Conservation (phyloP, 2,329 filamentous ascomycete genomes). For the Colletotrichum agaves region DNA sequence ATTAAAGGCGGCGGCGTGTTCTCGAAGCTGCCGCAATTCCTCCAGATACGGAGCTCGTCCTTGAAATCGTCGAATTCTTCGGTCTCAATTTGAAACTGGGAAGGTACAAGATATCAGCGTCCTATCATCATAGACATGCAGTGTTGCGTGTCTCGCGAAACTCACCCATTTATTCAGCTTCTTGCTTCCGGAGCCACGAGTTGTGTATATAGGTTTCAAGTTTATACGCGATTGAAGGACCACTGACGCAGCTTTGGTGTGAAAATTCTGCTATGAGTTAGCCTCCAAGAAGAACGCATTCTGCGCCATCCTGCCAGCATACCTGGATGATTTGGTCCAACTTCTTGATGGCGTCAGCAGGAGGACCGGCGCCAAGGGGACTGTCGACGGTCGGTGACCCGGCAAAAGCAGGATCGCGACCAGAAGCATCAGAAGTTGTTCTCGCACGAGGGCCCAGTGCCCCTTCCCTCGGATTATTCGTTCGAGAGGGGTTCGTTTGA, state of each 20-base stretch:
- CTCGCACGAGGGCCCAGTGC: slow-evolving; percentile 52
- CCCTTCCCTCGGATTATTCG: slow-evolving; percentile 79
- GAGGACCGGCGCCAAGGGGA: slow-evolving; percentile 58
- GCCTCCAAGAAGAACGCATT: neutral
- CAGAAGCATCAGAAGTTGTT: slow-evolving; percentile 55
- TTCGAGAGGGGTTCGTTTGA: slow-evolving; percentile 76
- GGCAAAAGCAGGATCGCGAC: slow-evolving; percentile 48
- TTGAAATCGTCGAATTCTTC: slow-evolving; percentile 90
- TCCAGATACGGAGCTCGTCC: slow-evolving; percentile 86
- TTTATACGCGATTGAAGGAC: slow-evolving; percentile 84
- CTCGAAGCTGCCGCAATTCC: slow-evolving; percentile 75
- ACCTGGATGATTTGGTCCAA: slow-evolving; percentile 96
- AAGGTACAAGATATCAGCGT: neutral
- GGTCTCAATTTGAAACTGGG: slow-evolving; percentile 92
- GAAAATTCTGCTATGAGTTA: slow-evolving; percentile 78
- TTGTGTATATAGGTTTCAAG: slow-evolving; percentile 67
- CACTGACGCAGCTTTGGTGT: slow-evolving; percentile 85
- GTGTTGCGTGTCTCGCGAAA: slow-evolving; percentile 35
- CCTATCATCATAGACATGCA: neutral
- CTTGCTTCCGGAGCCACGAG: slow-evolving; percentile 54
- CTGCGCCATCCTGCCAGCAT: slow-evolving; percentile 30
- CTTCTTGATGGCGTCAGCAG: slow-evolving; percentile 77
- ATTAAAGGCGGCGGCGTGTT: slow-evolving; percentile 84
- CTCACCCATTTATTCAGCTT: slow-evolving; percentile 90
- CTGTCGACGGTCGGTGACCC: slow-evolving; percentile 62